A percentile compares a stretch with the other conserved stretches of the same genome.
Evolutionary conservation across 495 filamentous ascomycete genomes (phyloP).

Genomic region (Rhypophila decipiens): DNA sequence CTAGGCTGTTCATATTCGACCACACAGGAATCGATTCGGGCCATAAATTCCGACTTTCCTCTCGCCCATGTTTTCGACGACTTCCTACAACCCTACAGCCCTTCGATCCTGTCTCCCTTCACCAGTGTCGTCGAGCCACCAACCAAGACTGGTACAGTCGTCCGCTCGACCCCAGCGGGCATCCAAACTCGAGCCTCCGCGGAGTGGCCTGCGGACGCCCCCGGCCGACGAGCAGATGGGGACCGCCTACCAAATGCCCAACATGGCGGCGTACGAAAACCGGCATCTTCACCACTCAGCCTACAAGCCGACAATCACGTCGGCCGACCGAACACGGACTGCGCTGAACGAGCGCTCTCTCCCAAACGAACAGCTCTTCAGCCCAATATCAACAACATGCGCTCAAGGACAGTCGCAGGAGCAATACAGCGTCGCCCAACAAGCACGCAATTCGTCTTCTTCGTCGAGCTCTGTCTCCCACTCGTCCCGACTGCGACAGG

Average conservation of each 20-base stretch:
- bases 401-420: neutral
- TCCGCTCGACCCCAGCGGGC: too few species aligned
- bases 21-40: too few species aligned
- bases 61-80: conserved; percentile 16
- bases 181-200: neutral
- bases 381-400: conserved; percentile 8
- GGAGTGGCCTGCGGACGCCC: conserved; percentile 43
- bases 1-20: too few species aligned
- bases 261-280: conserved; percentile 35
- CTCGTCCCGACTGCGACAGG: conserved; percentile 17
- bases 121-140: neutral
- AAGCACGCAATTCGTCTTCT: too few species aligned
- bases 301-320: conserved; percentile 18
- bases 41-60: neutral
- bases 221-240: conserved; percentile 43
- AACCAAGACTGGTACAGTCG: neutral
- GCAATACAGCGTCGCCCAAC: neutral
- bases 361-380: conserved; percentile 21
- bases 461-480: neutral
- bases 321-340: conserved; percentile 15
- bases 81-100: neutral
- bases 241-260: conserved; percentile 40
- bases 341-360: conserved; percentile 22
- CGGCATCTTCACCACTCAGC: conserved; percentile 28
- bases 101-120: neutral